These are phyloP conservation scores for Podila verticillata DNA, from an alignment of 192 early-diverging fungal species.

Conservation along the genomic window DNA sequence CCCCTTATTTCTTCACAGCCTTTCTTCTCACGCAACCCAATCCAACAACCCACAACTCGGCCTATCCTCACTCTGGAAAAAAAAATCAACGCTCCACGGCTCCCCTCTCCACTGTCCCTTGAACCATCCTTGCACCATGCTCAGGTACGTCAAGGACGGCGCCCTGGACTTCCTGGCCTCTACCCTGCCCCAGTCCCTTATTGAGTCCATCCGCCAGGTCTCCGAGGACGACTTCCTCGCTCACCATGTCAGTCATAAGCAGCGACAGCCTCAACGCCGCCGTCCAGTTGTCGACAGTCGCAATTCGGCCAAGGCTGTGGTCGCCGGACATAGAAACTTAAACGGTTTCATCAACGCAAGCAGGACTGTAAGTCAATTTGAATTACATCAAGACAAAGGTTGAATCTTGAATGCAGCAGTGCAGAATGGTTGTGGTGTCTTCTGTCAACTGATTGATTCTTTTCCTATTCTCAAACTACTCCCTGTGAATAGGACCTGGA, in stretches of 20 bases:
- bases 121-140: conserved; percentile 6
- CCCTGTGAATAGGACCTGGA: no score
- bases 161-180: conserved; percentile 34
- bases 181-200: conserved; percentile 29
- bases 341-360: neutral
- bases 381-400: no score
- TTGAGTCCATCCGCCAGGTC: conserved; percentile 47
- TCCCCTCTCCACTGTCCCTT: neutral
- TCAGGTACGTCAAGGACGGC: conserved; percentile 48
- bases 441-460: neutral
- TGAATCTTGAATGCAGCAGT: no score
- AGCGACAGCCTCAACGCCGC: conserved; percentile 18
- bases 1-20: neutral
- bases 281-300: neutral
- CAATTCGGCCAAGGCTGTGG: neutral
- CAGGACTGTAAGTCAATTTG: no score
- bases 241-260: conserved; percentile 9
- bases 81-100: neutral
- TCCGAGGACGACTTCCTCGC: conserved; percentile 44
- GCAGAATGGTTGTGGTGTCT: no score
- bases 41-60: no score
- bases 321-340: neutral
- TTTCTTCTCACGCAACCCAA: conserved; percentile 3
- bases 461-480: neutral
- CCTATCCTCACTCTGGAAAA: neutral